Base-by-base conservation (phyloP, 2,329 filamentous ascomycete species). In the Dendryphion nanum region DNA sequence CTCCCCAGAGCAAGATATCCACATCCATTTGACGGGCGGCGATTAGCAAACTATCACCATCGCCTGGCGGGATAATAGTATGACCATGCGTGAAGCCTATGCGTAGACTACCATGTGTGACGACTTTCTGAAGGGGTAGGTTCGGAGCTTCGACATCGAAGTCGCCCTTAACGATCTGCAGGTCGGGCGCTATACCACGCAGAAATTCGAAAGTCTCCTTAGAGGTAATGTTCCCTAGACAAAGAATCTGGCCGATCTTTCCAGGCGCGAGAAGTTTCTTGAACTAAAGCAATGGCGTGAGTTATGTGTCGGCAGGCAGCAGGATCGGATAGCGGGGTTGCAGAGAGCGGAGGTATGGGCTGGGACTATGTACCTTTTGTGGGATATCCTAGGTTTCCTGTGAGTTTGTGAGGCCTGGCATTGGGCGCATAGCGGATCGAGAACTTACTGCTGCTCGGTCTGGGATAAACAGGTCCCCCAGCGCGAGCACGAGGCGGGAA, bases 11-110 rank as follows among this genome's bases (percentile, higher is more conserved):
- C 44, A 85, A 58, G 20, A 85, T 76, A 63, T 85, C 82, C 2
- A 85, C 82, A 54, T 85, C 82, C 81, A 85, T 84, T 63, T 85
- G 82, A 24, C 82, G 71, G 30, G 82, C 82, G 4, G 81, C 81
- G 44, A 85, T 85, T 51, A 85, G 67, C 46, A 85, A 57, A 28
- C 76, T 78, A 59, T 85, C 82, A 17, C 81, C 78, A 61, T 85
- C 82, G 19, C 78, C 78, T 0, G 76, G 79, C n/a, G 81, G 80
- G 40, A 85, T 78, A 51, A 85, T 83, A n/a, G 79, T 83, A 55
- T 85, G 81, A 31, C 82, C 82, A 66, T 85, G 82, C 20, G 81
- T 85, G 61, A 85, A 84, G 35, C 82, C 82, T 55, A 85, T 84
- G 28, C 82, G 76, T 30, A 85, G 70, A 47, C 73, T 77, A 36